These are phyloP conservation scores for Phanerochaete carnosa DNA, from an alignment of 768 basidiomycete species.

Conservation along the genomic window DNA sequence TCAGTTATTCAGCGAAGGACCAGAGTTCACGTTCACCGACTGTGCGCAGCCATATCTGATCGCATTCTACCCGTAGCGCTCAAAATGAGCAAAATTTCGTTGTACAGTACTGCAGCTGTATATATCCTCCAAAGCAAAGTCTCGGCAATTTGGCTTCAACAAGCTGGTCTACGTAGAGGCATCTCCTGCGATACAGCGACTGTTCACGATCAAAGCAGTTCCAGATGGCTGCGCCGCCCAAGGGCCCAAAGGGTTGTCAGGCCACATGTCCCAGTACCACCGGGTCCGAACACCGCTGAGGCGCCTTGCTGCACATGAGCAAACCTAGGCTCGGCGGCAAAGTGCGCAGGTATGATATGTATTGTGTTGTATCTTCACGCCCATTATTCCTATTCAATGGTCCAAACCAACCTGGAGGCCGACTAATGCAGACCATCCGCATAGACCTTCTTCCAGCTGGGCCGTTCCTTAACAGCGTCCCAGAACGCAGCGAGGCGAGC, in stretches of 20 bases:
- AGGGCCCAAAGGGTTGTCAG: too few species aligned
- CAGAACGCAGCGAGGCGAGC: constrained; percentile 70
- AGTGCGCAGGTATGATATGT: neutral
- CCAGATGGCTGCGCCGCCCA: neutral
- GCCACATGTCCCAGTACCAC: neutral
- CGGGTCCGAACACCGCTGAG: neutral
- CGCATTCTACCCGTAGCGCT: too few species aligned
- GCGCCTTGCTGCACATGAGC: neutral
- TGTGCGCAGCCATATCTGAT: too few species aligned
- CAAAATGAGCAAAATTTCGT: too few species aligned
- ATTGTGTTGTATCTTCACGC: neutral
- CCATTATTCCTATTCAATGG: neutral
- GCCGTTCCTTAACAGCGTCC: constrained; percentile 58
- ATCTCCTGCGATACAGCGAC: neutral
- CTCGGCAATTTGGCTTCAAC: neutral
- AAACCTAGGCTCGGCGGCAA: neutral
- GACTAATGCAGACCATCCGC: constrained; percentile 41
- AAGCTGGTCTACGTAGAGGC: neutral
- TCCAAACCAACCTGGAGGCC: neutral
- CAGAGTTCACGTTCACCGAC: too few species aligned
- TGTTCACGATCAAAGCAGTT: too few species aligned
- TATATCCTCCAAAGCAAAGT: neutral
- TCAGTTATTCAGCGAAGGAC: too few species aligned
- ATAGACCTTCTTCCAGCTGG: constrained; percentile 47
- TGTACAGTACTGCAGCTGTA: neutral